Evolutionary conservation across 2,329 filamentous ascomycete genomes (phyloP).

Genomic region (Alternaria brassicae): DNA sequence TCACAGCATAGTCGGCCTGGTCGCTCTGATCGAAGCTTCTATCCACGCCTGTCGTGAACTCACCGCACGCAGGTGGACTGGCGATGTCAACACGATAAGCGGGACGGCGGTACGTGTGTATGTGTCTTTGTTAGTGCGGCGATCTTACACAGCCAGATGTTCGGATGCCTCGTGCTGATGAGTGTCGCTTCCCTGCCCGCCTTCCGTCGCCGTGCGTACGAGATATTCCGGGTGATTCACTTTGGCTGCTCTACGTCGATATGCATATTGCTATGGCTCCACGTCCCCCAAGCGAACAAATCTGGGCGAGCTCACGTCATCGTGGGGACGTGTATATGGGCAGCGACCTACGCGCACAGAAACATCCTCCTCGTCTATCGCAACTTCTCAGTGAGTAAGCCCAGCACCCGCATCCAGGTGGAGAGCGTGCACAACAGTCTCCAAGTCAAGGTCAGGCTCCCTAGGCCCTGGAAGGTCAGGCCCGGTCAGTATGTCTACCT

Average conservation of each 20-base stretch:
- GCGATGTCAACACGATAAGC: neutral
- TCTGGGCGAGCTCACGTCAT: constrained; percentile 5
- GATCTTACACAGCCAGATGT: neutral
- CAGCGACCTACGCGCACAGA: constrained; percentile 12
- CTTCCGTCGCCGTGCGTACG: constrained; percentile 6
- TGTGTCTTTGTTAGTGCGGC: neutral
- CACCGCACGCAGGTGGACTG: neutral
- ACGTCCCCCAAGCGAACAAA: constrained; percentile 8
- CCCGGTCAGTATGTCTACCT: constrained; percentile 26
- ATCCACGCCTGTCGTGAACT: constrained; percentile 11
- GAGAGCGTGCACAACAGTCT: constrained; percentile 17
- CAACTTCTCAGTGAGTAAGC: constrained; percentile 18
- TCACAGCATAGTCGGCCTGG: constrained; percentile 9
- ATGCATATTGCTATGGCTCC: constrained; percentile 19
- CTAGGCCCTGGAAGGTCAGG: constrained; percentile 20
- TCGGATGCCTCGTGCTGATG: constrained; percentile 7
- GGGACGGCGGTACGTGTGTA: neutral
- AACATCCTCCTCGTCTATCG: constrained; percentile 18
- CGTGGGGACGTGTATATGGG: constrained; percentile 10
- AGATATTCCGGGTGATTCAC: constrained; percentile 14
- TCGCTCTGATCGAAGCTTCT: constrained; percentile 12
- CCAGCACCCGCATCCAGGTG: constrained; percentile 10
- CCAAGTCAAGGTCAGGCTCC: constrained; percentile 12
- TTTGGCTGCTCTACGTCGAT: constrained; percentile 16
- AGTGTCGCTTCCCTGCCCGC: constrained; percentile 8